Conservation (phyloP, 2,329 filamentous ascomycete genomes). For the Epichloe gansuensis region DNA sequence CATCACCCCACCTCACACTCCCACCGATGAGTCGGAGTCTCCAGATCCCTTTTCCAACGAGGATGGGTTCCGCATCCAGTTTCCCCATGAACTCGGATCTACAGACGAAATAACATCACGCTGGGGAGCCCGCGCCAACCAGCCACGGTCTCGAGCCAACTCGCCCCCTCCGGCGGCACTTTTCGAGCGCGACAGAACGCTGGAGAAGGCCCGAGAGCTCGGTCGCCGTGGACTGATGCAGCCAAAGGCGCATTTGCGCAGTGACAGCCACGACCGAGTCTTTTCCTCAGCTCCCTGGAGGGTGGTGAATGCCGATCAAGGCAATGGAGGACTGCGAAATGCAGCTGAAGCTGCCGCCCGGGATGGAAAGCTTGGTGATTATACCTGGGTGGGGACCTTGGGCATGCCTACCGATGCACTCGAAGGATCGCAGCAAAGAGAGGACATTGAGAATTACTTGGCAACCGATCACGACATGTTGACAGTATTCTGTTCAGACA, state of each 20-base stretch:
- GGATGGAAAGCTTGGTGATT: slow-evolving; percentile 55
- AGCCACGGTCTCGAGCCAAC: slow-evolving; percentile 63
- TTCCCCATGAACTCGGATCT: slow-evolving; percentile 39
- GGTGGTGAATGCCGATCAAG: slow-evolving; percentile 74
- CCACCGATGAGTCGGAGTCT: slow-evolving; percentile 31
- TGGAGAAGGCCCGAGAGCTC: slow-evolving; percentile 45
- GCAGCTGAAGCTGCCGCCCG: slow-evolving; percentile 68
- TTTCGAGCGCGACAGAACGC: slow-evolving; percentile 49
- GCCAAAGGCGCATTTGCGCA: slow-evolving; percentile 37
- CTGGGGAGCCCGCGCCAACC: slow-evolving; percentile 65
- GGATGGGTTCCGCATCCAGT: slow-evolving; percentile 44
- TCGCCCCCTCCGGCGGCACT: slow-evolving; percentile 65
- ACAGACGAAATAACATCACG: slow-evolving; percentile 63
- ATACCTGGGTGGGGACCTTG: slow-evolving; percentile 82
- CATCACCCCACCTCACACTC: slow-evolving; percentile 44
- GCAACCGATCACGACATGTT: slow-evolving; percentile 72
- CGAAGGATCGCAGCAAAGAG: slow-evolving; percentile 57
- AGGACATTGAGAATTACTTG: slow-evolving; percentile 71
- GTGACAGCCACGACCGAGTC: slow-evolving; percentile 52
- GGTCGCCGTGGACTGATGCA: slow-evolving; percentile 45
- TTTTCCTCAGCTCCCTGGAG: slow-evolving; percentile 73
- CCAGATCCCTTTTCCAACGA: slow-evolving; percentile 44
- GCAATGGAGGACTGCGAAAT: slow-evolving; percentile 84
- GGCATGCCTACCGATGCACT: slow-evolving; percentile 90
- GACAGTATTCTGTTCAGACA: slow-evolving; percentile 76